Conservation (phyloP, 345 rosid species). For the Draba incana region DNA sequence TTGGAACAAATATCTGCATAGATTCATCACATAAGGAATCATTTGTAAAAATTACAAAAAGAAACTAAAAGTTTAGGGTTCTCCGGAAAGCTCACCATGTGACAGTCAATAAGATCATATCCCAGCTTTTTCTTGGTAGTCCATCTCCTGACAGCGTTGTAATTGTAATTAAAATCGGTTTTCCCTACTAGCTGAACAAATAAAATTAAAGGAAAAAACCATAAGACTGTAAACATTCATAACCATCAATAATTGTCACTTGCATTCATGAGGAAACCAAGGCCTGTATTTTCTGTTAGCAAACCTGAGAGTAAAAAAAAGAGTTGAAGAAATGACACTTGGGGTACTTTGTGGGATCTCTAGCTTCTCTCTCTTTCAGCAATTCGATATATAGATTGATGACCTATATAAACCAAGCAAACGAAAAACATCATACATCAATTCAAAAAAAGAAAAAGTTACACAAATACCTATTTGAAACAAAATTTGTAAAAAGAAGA, state of each 20-base stretch:
- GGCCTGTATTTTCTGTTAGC: too few relatives aligned
- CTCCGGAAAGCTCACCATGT: conserved; percentile 54
- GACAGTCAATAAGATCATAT: conserved; percentile 71
- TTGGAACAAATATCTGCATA: conserved; percentile 90
- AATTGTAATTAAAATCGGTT: conserved; percentile 50
- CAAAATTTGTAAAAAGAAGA: neutral
- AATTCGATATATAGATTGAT: conserved; percentile 79
- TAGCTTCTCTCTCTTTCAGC: conserved; percentile 87
- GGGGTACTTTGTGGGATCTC: conserved; percentile 72
- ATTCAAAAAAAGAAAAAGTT: neutral
- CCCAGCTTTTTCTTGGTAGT: conserved; percentile 78
- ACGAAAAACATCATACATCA: neutral
- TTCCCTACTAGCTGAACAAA: conserved; percentile 55
- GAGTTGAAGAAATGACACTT: conserved; percentile 93
- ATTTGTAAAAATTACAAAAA: neutral
- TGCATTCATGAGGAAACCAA: too few relatives aligned
- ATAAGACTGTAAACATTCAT: too few relatives aligned
- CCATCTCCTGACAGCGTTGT: conserved; percentile 85
- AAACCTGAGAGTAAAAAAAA: conserved; percentile 90
- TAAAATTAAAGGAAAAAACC: too few relatives aligned
- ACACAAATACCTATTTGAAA: neutral
- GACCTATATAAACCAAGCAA: conserved; percentile 57
- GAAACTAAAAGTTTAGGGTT: neutral
- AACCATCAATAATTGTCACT: too few relatives aligned
- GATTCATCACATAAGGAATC: neutral